These are phyloP conservation scores for Paradendryphiella salina DNA, from an alignment of 2,329 filamentous ascomycete genomes.

Conservation along the genomic window DNA sequence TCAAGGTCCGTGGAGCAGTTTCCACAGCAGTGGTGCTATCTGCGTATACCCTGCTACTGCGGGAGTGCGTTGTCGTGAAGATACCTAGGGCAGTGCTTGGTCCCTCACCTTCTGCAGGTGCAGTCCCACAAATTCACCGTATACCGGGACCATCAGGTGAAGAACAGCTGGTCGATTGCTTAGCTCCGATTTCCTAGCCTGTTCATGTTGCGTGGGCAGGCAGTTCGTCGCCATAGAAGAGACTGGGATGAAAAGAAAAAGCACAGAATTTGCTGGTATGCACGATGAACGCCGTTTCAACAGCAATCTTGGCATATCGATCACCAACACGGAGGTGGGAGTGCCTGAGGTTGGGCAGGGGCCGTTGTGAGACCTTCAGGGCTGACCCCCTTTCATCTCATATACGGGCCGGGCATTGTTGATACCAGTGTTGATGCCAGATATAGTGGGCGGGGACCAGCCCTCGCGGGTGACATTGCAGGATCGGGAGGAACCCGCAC, in stretches of 20 bases:
- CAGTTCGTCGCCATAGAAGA: neutral
- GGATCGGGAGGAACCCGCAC: conserved; percentile 8
- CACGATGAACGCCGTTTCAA: conserved; percentile 1
- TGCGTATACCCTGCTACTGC: conserved; percentile 1
- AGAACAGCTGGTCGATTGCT: neutral
- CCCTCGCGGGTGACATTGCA: conserved; percentile 5
- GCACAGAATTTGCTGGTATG: conserved; percentile 2
- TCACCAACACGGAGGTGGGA: neutral
- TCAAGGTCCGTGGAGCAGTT: conserved; percentile 1
- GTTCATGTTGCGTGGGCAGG: conserved; percentile 2
- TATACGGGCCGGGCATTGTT: conserved; percentile 5
- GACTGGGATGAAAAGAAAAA: conserved; percentile 10
- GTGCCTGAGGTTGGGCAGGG: conserved; percentile 9
- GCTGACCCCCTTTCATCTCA: conserved; percentile 7
- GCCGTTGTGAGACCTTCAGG: conserved; percentile 1
- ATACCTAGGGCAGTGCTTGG: neutral
- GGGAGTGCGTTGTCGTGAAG: conserved; percentile 3
- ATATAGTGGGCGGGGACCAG: conserved; percentile 6
- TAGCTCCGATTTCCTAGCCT: neutral
- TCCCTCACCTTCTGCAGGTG: conserved; percentile 9
- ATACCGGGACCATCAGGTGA: neutral
- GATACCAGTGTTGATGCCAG: conserved; percentile 12
- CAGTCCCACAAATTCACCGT: conserved; percentile 5
- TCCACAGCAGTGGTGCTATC: neutral
- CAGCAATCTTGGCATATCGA: conserved; percentile 8